Evolutionary conservation across 2,329 filamentous ascomycete genomes (phyloP).

Genomic region (Penicillium sp.): DNA sequence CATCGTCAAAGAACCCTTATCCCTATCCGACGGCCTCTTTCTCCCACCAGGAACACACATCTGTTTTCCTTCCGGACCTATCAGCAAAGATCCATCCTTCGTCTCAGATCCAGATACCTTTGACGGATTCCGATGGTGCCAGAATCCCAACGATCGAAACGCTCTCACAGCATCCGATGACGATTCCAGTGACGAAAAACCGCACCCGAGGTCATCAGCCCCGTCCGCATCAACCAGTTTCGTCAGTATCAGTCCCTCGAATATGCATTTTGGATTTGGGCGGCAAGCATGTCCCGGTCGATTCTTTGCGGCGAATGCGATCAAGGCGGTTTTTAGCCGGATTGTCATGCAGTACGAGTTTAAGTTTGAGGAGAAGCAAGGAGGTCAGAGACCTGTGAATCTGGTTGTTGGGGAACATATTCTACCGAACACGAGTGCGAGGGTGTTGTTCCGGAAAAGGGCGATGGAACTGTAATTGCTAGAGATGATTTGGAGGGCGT

Average conservation of each 20-base stretch:
- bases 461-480: neutral
- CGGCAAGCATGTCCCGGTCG: slow-evolving; percentile 24
- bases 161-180: slow-evolving; percentile 1
- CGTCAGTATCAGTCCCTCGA: slow-evolving; percentile 15
- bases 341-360: slow-evolving; percentile 29
- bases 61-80: slow-evolving; percentile 27
- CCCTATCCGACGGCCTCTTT: slow-evolving; percentile 22
- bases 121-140: slow-evolving; percentile 28
- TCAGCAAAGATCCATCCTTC: slow-evolving; percentile 23
- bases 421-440: slow-evolving; percentile 19
- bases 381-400: slow-evolving; percentile 20
- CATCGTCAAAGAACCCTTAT: slow-evolving; percentile 22
- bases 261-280: slow-evolving; percentile 28
- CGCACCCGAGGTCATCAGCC: neutral
- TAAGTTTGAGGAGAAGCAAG: slow-evolving; percentile 18
- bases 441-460: slow-evolving; percentile 22
- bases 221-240: slow-evolving; percentile 11
- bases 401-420: slow-evolving; percentile 27
- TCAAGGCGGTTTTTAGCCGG: slow-evolving; percentile 26
- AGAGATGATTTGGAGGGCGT: too few relatives aligned
- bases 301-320: slow-evolving; percentile 19
- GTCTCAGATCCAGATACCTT: slow-evolving; percentile 20
- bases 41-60: slow-evolving; percentile 24
- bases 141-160: slow-evolving; percentile 11
- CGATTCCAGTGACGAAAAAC: neutral